Percentiles rank a stretch among this genome's conserved stretches.
These are phyloP conservation scores for Xylaria sp. DNA, from an alignment of 2,329 filamentous ascomycete species.

Conservation along the genomic window DNA sequence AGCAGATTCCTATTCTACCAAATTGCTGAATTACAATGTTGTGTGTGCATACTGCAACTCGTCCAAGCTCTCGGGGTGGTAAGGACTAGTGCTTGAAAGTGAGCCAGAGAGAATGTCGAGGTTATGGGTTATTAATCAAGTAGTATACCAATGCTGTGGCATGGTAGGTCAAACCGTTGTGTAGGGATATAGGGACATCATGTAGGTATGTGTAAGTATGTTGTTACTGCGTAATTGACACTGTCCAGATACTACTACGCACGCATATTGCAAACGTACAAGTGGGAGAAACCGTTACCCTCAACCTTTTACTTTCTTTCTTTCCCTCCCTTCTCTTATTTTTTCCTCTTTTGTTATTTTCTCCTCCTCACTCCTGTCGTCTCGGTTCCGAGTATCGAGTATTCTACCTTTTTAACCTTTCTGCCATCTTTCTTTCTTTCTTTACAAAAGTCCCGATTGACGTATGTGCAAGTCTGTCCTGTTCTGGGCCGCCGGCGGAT, in stretches of 20 bases:
- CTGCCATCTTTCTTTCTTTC: background rate
- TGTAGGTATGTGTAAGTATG: background rate
- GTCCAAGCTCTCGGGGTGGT: too few species aligned
- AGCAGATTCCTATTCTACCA: too few species aligned
- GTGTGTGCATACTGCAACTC: too few species aligned
- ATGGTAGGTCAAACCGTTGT: too few species aligned
- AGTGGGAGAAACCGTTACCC: background rate
- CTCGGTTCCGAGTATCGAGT: background rate
- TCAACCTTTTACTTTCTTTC: background rate
- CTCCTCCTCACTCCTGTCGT: background rate
- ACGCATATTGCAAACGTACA: background rate
- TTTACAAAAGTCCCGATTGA: background rate
- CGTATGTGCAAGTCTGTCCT: background rate
- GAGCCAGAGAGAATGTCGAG: background rate
- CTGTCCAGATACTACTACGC: too few species aligned
- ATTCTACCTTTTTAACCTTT: background rate
- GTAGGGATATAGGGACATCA: too few species aligned
- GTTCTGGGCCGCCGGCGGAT: slow-evolving; percentile 25
- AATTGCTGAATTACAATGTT: too few species aligned
- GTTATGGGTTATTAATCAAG: too few species aligned
- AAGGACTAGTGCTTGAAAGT: background rate
- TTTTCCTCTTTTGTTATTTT: too few species aligned
- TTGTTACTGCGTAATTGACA: background rate
- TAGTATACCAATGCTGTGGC: too few species aligned
- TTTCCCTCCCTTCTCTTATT: background rate